phyloP scores from a whole-genome alignment of 371 early-diverging fungal genomes.

The Mortierella polycephala region DNA sequence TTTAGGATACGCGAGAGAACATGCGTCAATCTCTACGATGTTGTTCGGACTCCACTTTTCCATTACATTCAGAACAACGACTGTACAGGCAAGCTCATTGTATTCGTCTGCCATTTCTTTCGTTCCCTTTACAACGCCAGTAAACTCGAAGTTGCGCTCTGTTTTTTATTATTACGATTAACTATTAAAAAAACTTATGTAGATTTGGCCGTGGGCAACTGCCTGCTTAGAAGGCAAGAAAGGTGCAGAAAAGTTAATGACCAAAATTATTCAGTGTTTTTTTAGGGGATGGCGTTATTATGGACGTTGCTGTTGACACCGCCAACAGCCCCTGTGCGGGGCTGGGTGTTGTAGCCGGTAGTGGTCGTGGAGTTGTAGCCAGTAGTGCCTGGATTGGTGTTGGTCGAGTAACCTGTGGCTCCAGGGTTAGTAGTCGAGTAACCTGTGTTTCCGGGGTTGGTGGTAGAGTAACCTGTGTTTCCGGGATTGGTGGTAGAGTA shows the following conservation, averaged over 20 bases:
- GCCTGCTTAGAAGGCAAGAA: background rate
- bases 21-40: no score
- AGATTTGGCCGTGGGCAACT: background rate
- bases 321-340: constrained; percentile 6
- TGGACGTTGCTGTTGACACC: background rate
- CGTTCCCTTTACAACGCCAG: no score
- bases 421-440: background rate
- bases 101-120: no score
- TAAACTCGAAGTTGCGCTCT: no score
- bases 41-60: no score
- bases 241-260: background rate
- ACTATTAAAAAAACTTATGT: background rate
- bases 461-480: background rate
- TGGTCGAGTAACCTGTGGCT: no score
- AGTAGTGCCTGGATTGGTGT: no score
- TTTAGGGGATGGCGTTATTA: background rate
- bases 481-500: background rate
- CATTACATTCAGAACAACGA: no score
- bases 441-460: background rate
- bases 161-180: no score
- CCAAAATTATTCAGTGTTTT: background rate
- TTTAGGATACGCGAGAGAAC: no score
- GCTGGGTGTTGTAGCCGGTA: constrained; percentile 13
- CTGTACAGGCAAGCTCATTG: no score
- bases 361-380: constrained; percentile 2